Base-by-base conservation (phyloP, 495 filamentous ascomycete species). In the Hypoxylon rickii region DNA sequence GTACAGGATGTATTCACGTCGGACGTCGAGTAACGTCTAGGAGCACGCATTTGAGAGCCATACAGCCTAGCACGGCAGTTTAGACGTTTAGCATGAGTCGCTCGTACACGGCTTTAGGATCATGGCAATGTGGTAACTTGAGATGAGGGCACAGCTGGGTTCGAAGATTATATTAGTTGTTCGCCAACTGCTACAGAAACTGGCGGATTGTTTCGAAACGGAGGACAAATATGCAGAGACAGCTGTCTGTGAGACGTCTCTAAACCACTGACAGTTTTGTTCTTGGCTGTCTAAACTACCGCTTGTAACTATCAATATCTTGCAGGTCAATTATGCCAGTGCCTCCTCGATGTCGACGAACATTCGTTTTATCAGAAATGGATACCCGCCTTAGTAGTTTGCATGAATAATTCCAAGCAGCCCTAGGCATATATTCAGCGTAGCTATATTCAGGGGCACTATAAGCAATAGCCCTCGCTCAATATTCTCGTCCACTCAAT, bases 181-280 rank as follows among this genome's bases (percentile, higher is more conserved):
- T 52, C 24, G 50, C 45, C n/a, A 34, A 18, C 42, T 50, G 29
- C 46, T 46, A 50, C 32, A 29, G 45, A 39, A 31, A 44, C 51
- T 41, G 42, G 42, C 31, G 43, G 32, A 37, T 12, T 61, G 57
- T 52, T 52, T 60, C 55, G 58, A 51, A 55, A 54, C 15, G 59
- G 58, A 15, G 53, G 51, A 63, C 33, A 55, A 52, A 31, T 53
- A 50, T 58, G 62, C 52, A 62, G 41, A 46, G 51, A 63, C 52
- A 66, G 31, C 17, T 63, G 52, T 61, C 51, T 63, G 58, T 65
- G 51, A 49, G 51, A 63, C 58, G 12, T 44, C 24, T 46, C 18
- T 52, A 44, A 44, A 44, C 7, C 43, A 39, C 45, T 34, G 22
- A 33, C 4, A 36, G 26, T 12, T 40, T 41, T n/a, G 21, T 18